Percentiles rank a stretch among this genome's conserved stretches.
Evolutionary conservation across 2,329 filamentous ascomycete genomes (phyloP).

Genomic region (Penicillium olsonii): DNA sequence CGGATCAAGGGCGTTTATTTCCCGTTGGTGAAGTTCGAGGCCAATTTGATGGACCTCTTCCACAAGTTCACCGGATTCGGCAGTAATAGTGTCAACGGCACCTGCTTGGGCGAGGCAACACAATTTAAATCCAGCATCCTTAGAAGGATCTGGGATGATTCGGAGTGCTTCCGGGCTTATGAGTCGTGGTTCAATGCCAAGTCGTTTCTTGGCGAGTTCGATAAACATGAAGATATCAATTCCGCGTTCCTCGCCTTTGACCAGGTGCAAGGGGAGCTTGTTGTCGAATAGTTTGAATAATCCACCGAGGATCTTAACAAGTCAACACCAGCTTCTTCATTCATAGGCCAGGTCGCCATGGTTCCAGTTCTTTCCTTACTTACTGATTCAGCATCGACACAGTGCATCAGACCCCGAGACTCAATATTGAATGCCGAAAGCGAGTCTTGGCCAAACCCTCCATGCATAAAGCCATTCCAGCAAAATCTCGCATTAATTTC

Average conservation of each 20-base stretch:
- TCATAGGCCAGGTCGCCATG: too few species aligned
- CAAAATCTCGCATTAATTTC: conserved; percentile 30
- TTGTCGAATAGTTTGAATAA: conserved; percentile 13
- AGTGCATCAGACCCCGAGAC: not conserved
- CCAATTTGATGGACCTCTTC: conserved; percentile 31
- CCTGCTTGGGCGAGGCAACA: not conserved
- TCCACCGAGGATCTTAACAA: conserved; percentile 4
- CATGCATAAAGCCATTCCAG: conserved; percentile 21
- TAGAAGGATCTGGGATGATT: not conserved
- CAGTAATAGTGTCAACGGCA: not conserved
- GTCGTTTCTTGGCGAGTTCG: not conserved
- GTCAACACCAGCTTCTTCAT: too few species aligned
- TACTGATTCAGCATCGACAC: conserved; percentile 9
- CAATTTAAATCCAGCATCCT: not conserved
- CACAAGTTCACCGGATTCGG: conserved; percentile 14
- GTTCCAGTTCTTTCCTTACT: not conserved
- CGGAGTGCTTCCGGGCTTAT: not conserved
- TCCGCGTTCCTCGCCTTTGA: conserved; percentile 18
- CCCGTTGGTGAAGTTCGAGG: conserved; percentile 34
- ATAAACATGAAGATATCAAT: conserved; percentile 11
- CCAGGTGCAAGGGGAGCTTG: conserved; percentile 15
- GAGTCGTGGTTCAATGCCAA: not conserved
- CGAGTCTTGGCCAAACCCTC: not conserved
- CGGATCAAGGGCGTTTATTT: conserved; percentile 22
- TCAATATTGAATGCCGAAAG: not conserved